Evolutionary conservation across 2,329 filamentous ascomycete species (phyloP).

Genomic region (Neonectria coccinea): DNA sequence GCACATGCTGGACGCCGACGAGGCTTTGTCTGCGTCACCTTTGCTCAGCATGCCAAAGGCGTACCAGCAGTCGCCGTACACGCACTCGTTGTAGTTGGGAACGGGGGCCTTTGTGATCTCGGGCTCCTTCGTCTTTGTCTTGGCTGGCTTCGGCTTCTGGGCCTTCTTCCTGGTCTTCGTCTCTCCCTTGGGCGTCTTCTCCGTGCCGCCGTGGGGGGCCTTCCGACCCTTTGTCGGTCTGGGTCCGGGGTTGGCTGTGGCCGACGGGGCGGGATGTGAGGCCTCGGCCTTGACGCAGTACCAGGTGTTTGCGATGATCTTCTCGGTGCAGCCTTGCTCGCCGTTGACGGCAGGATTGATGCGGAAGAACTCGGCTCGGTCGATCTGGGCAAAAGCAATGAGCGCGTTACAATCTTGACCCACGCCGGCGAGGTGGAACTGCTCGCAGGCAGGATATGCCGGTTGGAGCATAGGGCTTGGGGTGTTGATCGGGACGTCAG

Average conservation of each 20-base stretch:
- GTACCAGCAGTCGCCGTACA: conserved; percentile 32
- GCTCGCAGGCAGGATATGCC: conserved; percentile 20
- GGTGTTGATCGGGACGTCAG: conserved; percentile 24
- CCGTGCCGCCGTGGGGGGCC: neutral
- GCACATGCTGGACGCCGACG: conserved; percentile 21
- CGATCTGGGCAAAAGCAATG: conserved; percentile 13
- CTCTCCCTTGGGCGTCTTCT: neutral
- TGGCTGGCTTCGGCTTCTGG: conserved; percentile 8
- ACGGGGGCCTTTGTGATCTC: conserved; percentile 16
- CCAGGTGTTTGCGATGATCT: conserved; percentile 23
- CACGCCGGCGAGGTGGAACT: conserved; percentile 21
- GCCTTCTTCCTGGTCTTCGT: conserved; percentile 1
- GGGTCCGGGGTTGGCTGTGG: neutral
- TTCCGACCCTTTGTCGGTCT: neutral
- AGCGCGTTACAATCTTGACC: conserved; percentile 23
- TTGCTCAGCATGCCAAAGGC: conserved; percentile 21
- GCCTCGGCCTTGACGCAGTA: conserved; percentile 39
- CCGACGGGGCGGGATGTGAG: conserved; percentile 5
- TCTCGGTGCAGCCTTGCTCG: conserved; percentile 11
- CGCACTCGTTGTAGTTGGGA: conserved; percentile 14
- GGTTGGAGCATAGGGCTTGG: conserved; percentile 28
- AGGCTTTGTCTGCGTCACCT: neutral
- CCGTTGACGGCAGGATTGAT: conserved; percentile 26
- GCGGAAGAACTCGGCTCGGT: conserved; percentile 25
- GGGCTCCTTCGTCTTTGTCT: conserved; percentile 1